Conservation (phyloP, 805 yeast genomes). For the Suhomyces xylopsoci region DNA sequence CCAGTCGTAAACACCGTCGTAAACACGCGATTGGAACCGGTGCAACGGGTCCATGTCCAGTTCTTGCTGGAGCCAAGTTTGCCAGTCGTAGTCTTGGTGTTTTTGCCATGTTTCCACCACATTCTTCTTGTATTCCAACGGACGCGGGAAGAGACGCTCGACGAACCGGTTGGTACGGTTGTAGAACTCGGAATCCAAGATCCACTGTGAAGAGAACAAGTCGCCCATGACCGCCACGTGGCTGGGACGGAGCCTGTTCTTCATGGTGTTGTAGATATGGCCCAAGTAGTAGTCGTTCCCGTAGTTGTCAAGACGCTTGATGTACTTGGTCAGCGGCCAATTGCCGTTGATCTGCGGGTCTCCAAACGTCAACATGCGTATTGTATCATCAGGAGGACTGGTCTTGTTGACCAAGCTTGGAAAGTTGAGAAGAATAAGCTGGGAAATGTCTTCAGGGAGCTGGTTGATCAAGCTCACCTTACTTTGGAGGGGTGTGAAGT, state of each 20-base stretch:
- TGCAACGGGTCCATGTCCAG: constrained; percentile 28
- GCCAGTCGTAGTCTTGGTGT: constrained; percentile 59
- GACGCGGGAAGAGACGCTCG: constrained; percentile 64
- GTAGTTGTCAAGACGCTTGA: constrained; percentile 74
- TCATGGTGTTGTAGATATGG: constrained; percentile 72
- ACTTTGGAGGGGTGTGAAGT: constrained; percentile 5
- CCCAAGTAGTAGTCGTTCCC: constrained; percentile 91
- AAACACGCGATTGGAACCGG: constrained; percentile 38
- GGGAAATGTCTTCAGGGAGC: constrained; percentile 11
- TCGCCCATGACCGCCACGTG: constrained; percentile 93
- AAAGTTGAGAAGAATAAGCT: constrained; percentile 19
- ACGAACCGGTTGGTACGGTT: constrained; percentile 74
- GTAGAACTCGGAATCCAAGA: constrained; percentile 78
- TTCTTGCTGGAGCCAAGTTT: constrained; percentile 43
- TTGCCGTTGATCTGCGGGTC: constrained; percentile 97
- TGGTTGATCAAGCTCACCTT: constrained; percentile 9
- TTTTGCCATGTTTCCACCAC: constrained; percentile 46
- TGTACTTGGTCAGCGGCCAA: constrained; percentile 65
- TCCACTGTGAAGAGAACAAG: constrained; percentile 92
- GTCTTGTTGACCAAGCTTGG: constrained; percentile 17
- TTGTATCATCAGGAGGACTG: constrained; percentile 21
- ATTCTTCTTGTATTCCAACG: constrained; percentile 46
- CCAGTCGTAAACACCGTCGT: constrained; percentile 69
- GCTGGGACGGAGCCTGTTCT: constrained; percentile 61
- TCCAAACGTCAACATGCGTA: constrained; percentile 79